Evolutionary conservation across 176 grass and related monocot genomes (phyloP).

Genomic region (Luzula sylvatica): DNA sequence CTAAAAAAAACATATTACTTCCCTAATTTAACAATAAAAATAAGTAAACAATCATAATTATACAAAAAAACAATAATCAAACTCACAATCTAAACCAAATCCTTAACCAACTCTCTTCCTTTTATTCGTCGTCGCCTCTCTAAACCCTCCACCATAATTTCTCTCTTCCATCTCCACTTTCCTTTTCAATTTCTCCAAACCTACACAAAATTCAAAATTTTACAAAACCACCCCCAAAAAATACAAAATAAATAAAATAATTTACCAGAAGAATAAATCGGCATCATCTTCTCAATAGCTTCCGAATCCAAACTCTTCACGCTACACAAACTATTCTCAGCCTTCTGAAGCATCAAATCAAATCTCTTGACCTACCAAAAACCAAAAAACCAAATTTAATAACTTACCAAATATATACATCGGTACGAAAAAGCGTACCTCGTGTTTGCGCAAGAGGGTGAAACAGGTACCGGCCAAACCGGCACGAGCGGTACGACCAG

Average conservation of each 20-base stretch:
- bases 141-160: constrained; percentile 36
- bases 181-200: constrained; percentile 69
- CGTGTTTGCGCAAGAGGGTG: constrained; percentile 79
- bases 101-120: constrained; percentile 31
- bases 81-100: too few species aligned
- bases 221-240: constrained; percentile 16
- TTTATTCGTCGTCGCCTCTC: constrained; percentile 27
- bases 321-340: constrained; percentile 47
- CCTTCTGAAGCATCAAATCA: constrained; percentile 70
- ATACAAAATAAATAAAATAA: not conserved
- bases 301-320: constrained; percentile 43
- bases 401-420: not conserved
- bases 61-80: too few species aligned
- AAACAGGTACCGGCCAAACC: constrained; percentile 78
- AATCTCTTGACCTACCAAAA: constrained; percentile 56
- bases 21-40: too few species aligned
- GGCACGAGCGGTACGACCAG: constrained; percentile 77
- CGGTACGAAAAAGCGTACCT: constrained; percentile 53
- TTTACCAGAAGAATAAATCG: constrained; percentile 50
- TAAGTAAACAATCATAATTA: too few species aligned
- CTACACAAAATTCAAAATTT: constrained; percentile 29
- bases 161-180: constrained; percentile 44
- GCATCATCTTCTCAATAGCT: constrained; percentile 47
- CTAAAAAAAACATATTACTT: too few species aligned
- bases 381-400: not conserved